phyloP scores from a whole-genome alignment of 2,329 filamentous ascomycete genomes.

The Phialophora macrospora region DNA sequence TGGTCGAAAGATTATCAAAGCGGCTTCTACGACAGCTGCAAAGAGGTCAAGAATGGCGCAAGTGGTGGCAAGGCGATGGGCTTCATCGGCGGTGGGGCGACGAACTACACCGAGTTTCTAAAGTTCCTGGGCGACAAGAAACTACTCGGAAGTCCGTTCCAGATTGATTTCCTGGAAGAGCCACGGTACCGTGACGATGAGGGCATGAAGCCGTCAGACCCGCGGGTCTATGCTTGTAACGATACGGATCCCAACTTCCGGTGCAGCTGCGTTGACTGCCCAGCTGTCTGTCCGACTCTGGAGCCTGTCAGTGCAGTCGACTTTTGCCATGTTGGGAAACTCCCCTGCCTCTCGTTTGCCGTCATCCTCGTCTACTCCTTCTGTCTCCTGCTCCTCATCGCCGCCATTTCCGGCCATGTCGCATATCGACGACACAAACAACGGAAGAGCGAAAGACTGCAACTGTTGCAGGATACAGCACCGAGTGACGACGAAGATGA shows the following conservation, averaged over 20 bases:
- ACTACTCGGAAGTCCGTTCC: conserved; percentile 85
- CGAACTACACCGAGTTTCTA: conserved; percentile 83
- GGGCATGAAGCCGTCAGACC: conserved; percentile 72
- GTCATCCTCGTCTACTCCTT: conserved; percentile 85
- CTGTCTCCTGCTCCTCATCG: conserved; percentile 69
- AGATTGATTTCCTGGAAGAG: conserved; percentile 84
- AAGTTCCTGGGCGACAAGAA: conserved; percentile 95
- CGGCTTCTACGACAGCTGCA: conserved; percentile 95
- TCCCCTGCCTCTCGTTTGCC: conserved; percentile 94
- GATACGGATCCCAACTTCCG: conserved; percentile 82
- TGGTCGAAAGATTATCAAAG: conserved; percentile 81
- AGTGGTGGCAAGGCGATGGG: conserved; percentile 94
- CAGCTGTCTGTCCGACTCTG: conserved; percentile 79
- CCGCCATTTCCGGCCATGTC: conserved; percentile 72
- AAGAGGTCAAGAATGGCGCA: conserved; percentile 96
- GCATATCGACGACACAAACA: conserved; percentile 74
- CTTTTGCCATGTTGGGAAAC: conserved; percentile 78
- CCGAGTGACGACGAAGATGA: conserved; percentile 87
- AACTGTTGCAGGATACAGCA: conserved; percentile 80
- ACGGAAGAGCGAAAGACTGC: conserved; percentile 79
- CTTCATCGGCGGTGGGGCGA: conserved; percentile 92
- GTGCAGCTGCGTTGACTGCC: conserved; percentile 93
- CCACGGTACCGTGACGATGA: conserved; percentile 60
- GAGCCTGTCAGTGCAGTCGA: conserved; percentile 72
- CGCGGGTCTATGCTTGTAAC: conserved; percentile 84